Evolutionary conservation across 768 basidiomycete genomes (phyloP).

Genomic region (Leccinum incarnatum): DNA sequence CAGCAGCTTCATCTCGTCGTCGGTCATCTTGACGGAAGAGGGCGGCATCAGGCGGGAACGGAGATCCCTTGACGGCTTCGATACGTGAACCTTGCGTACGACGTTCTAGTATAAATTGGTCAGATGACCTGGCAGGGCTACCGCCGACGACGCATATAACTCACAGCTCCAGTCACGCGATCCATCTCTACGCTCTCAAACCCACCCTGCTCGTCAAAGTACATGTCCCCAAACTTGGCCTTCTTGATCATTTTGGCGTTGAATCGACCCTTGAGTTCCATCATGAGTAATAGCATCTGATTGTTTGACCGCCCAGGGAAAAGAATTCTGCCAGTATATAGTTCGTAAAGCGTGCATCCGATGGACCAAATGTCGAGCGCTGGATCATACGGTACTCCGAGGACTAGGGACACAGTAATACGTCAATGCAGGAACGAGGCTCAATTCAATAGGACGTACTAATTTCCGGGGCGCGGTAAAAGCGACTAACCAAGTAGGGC

Average conservation of each 20-base stretch:
- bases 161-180: slow-evolving; percentile 76
- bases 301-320: slow-evolving; percentile 97
- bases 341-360: slow-evolving; percentile 94
- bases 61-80: slow-evolving; percentile 81
- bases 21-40: slow-evolving; percentile 73
- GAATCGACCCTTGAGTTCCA: slow-evolving; percentile 95
- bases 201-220: slow-evolving; percentile 90
- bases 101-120: slow-evolving; percentile 56
- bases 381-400: slow-evolving; percentile 93
- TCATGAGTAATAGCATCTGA: slow-evolving; percentile 96
- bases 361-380: slow-evolving; percentile 96
- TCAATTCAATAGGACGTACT: slow-evolving; percentile 53
- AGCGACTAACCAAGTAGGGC: slow-evolving; percentile 94
- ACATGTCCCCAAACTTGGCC: slow-evolving; percentile 86
- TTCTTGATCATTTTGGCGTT: slow-evolving; percentile 94
- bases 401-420: slow-evolving; percentile 50
- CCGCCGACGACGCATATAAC: slow-evolving; percentile 33
- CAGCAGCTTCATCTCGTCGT: slow-evolving; percentile 83
- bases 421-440: slow-evolving; percentile 14
- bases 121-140: slow-evolving; percentile 16
- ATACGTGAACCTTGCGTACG: slow-evolving; percentile 75
- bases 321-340: slow-evolving; percentile 95
- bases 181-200: slow-evolving; percentile 85
- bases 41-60: slow-evolving; percentile 80
- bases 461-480: slow-evolving; percentile 98